Conservation (phyloP, 257 asterid genomes). For the Knoxia roxburghii region DNA sequence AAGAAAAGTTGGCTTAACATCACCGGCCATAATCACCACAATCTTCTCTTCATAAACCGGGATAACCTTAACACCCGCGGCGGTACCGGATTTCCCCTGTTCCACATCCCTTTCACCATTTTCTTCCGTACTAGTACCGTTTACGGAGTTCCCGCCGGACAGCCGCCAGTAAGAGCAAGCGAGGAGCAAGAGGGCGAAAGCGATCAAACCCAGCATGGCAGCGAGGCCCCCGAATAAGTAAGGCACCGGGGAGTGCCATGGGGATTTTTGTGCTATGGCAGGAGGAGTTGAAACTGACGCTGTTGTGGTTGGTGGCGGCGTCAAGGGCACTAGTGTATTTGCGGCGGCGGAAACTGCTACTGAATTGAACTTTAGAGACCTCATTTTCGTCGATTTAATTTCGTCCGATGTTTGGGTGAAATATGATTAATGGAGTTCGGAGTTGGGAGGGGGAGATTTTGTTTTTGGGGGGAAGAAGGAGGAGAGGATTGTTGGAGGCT, state of each 20-base stretch:
- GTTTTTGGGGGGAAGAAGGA: background rate
- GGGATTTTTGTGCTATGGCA: constrained; percentile 37
- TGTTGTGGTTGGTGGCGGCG: constrained; percentile 35
- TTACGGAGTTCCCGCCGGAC: constrained; percentile 19
- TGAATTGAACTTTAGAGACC: constrained; percentile 5
- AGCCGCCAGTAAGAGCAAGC: constrained; percentile 67
- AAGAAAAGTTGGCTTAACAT: constrained; percentile 47
- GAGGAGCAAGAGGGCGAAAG: constrained; percentile 60
- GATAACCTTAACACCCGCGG: constrained; percentile 23
- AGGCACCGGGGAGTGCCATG: constrained; percentile 69
- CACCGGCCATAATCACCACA: constrained; percentile 67
- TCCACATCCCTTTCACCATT: constrained; percentile 18
- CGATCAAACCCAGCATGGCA: constrained; percentile 51
- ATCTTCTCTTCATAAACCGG: constrained; percentile 52
- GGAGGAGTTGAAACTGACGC: constrained; percentile 45
- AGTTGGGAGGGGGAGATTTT: background rate
- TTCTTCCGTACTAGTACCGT: too few species aligned
- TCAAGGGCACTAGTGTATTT: too few species aligned
- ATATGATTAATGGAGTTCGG: background rate
- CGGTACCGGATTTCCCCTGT: constrained; percentile 20
- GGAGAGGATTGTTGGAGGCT: background rate
- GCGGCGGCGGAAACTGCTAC: too few species aligned
- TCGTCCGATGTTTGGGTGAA: background rate
- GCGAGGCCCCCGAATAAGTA: constrained; percentile 68
- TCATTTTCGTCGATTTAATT: background rate